Base-by-base conservation (phyloP, 306 rosid genomes). In the Pyrus bretschneideri region DNA sequence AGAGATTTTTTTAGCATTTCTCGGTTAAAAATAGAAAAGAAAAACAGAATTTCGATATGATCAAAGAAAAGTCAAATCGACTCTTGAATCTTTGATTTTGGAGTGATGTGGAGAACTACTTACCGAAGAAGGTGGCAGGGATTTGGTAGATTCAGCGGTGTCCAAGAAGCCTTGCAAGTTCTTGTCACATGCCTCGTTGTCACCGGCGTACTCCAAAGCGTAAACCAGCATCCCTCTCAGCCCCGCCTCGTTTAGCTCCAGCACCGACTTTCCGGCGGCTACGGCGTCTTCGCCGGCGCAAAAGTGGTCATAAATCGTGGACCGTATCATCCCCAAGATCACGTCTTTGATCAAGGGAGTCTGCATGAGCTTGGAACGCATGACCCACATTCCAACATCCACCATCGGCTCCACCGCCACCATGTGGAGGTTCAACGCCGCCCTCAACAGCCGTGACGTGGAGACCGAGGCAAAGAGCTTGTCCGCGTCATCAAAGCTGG, bases 191-290 rank as follows among this genome's bases (percentile, higher is more conserved):
- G 86, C 83, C 2, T 78, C 78, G 64, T 91, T 93, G 19, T 91
- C 90, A 12, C 71, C 21, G 11, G 93, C 97, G 19, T 84, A 96
- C 82, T 92, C 99, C 0, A 91, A 81, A 2, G 97, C 89, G 54
- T 96, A 96, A 21, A 83, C 93, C 0, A 92, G 88, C 98, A 96
- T 96, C 29, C 93, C 90, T 2, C 99, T 80, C 9, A 96, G 75
- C 0, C 98, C 98, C 0, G 81, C 88, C 4, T 83, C 82, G 52
- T 83, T 80, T 1, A 96, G 68, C 3, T 73, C 51, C 5, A 75
- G 17, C 4, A 92, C 87, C 51, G 88, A 83, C 1, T 30, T 8
- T 0, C 85, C 87, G 23, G 95, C 90, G 6, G 88, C 78, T 22
- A 0, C 40, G 3, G 89, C 74, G 14, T 96, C 92, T 62, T 91